These are phyloP conservation scores for Ceratobasidium sp. DNA, from an alignment of 1,284 basidiomycete species.

Conservation along the genomic window DNA sequence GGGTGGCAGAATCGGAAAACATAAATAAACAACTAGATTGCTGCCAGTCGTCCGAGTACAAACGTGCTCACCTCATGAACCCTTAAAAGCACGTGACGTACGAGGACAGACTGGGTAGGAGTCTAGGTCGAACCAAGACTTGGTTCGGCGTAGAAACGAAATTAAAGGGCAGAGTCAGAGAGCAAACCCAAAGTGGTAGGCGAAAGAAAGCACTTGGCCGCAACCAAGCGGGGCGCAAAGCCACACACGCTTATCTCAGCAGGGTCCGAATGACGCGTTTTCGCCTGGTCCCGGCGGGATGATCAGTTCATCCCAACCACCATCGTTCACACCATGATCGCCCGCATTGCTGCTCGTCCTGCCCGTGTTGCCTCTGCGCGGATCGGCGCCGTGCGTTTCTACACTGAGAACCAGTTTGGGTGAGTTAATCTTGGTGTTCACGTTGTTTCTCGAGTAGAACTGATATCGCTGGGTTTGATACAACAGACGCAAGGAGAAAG, in stretches of 20 bases:
- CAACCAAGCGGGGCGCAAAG: not conserved
- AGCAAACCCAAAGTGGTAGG: too few species aligned
- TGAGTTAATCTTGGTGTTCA: not conserved
- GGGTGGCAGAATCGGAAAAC: slow-evolving; percentile 12
- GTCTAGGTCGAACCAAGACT: not conserved
- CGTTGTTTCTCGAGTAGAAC: not conserved
- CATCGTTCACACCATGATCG: slow-evolving; percentile 32
- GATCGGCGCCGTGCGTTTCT: slow-evolving; percentile 21
- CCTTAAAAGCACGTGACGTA: not conserved
- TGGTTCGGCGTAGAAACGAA: too few species aligned
- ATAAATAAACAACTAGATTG: slow-evolving; percentile 1
- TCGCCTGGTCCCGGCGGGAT: slow-evolving; percentile 23
- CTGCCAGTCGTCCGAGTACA: slow-evolving; percentile 23
- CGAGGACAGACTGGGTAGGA: not conserved
- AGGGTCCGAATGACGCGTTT: slow-evolving; percentile 24
- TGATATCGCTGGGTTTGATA: not conserved
- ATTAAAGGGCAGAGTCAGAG: too few species aligned
- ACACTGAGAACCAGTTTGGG: slow-evolving; percentile 36
- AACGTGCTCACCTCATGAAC: slow-evolving; percentile 1
- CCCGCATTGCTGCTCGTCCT: slow-evolving; percentile 31
- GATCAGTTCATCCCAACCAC: slow-evolving; percentile 28
- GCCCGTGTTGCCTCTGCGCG: slow-evolving; percentile 2
- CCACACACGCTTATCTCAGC: not conserved
- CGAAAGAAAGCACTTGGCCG: not conserved
- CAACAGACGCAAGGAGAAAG: slow-evolving; percentile 32